Evolutionary conservation across 2,329 filamentous ascomycete genomes (phyloP).

Genomic region (Diaporthe eres): DNA sequence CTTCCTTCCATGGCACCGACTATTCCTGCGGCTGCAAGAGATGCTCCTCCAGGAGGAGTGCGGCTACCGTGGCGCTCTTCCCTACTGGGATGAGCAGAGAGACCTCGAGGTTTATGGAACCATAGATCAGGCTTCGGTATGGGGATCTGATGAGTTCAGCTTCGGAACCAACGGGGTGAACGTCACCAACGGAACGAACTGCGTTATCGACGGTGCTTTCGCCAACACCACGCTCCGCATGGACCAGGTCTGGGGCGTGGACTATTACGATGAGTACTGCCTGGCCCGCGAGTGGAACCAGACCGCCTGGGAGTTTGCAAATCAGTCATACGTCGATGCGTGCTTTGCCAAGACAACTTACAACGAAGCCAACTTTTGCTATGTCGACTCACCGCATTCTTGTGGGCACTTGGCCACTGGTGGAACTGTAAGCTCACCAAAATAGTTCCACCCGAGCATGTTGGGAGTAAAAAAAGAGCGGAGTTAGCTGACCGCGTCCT

Average conservation of each 20-base stretch:
- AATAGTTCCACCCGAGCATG: not conserved
- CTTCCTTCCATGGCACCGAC: conserved; percentile 9
- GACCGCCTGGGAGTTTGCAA: not conserved
- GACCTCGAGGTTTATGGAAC: not conserved
- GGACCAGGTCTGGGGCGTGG: not conserved
- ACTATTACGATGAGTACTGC: conserved; percentile 4
- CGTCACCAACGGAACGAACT: conserved; percentile 8
- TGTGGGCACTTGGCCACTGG: conserved; percentile 45
- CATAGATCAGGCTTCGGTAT: not conserved
- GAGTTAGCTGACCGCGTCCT: not conserved
- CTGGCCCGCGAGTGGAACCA: conserved; percentile 1
- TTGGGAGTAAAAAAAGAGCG: not conserved
- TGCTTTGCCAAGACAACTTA: not conserved
- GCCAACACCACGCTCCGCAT: conserved; percentile 6
- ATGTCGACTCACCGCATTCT: conserved; percentile 44
- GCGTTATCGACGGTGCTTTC: conserved; percentile 7
- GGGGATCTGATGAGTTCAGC: conserved; percentile 11
- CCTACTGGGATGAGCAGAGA: conserved; percentile 23
- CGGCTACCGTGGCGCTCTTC: conserved; percentile 1
- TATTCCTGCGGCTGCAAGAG: not conserved
- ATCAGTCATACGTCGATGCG: not conserved
- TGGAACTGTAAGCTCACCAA: conserved; percentile 19
- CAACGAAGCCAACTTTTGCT: conserved; percentile 36
- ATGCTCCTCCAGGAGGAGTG: conserved; percentile 3
- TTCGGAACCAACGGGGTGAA: conserved; percentile 15